Evolutionary conservation across 768 basidiomycete species (phyloP), one percentile per base, ranked within the genome.

Genomic region (Mycena galopus): DNA sequence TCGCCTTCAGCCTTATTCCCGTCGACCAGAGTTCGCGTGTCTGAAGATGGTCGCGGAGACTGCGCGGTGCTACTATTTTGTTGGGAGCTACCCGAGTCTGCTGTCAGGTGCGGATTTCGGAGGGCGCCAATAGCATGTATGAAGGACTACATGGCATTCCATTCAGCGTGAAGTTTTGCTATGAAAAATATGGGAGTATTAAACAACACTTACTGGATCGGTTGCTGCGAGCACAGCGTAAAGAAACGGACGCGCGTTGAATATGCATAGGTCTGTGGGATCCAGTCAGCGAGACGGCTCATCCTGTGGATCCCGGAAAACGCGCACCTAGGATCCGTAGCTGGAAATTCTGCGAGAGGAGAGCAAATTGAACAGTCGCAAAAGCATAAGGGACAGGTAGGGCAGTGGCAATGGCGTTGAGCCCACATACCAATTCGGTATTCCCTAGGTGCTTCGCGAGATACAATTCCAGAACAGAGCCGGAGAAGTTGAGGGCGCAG

Each of bases 401-500:
- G 47, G 12, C 23, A 50, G 23, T 50, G 42, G 42, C n/a, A 44
- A 44, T 17, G 35, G 35, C 35, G 35, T 37, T 37, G 11, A 44
- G 42, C 42, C n/a, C 21, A 53, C 51, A 53, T 53, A 53, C 51
- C 25, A 53, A 53, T 53, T 53, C 51, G 51, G 25, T 29, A 29
- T 27, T 14, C 10, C 51, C 47, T 25, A 50, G n/a, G 32, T 64
- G 32, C 14, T 42, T 21, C 1, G 35, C 29, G 27, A 56, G 25
- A 10, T 32, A 47, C 19, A 66, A 21, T 9, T 44, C 56, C 4
- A 47, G n/a, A 29, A 32, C 44, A 23, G 9, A n/a, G 42, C 55
- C n/a, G 30, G 56, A 16, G 55, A 66, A 66, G 42, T 35, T 58
- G 37, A 66, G 37, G 29, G 12, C 10, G 56, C 65, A 66, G 56